Conservation (phyloP, 768 basidiomycete genomes). For the Xanthoconium stramineum region DNA sequence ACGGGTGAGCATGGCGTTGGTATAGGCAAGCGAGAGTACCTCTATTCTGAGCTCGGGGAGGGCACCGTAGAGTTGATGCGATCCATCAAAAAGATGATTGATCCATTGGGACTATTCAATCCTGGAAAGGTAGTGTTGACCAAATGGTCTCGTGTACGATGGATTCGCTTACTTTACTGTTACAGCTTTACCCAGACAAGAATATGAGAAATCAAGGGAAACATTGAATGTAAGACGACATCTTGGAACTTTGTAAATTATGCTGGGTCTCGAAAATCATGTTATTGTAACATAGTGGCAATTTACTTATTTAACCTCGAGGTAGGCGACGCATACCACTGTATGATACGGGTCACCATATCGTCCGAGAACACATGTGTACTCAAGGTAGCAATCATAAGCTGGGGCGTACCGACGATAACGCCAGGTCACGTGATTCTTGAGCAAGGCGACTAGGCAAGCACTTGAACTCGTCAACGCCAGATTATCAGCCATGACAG, state of each 20-base stretch:
- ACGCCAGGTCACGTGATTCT: conserved; percentile 14
- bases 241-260: not conserved
- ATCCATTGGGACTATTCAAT: conserved; percentile 76
- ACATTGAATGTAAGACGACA: not conserved
- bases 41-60: conserved; percentile 76
- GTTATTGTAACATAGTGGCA: too few relatives aligned
- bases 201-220: conserved; percentile 15
- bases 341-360: too few relatives aligned
- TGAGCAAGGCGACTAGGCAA: not conserved
- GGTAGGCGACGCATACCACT: too few relatives aligned
- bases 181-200: conserved; percentile 25
- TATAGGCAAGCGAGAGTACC: conserved; percentile 76
- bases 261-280: not conserved
- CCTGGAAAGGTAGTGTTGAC: conserved; percentile 67
- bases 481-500: conserved; percentile 9
- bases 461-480: not conserved
- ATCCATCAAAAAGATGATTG: conserved; percentile 68
- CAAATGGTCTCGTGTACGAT: too few relatives aligned
- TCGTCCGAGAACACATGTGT: too few relatives aligned
- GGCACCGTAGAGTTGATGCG: conserved; percentile 87
- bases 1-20: conserved; percentile 89
- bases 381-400: too few relatives aligned
- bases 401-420: too few relatives aligned
- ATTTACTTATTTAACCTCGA: too few relatives aligned
- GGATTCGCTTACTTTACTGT: too few relatives aligned